Conservation (phyloP, 2,329 filamentous ascomycete species). For the Exophiala viscosa region DNA sequence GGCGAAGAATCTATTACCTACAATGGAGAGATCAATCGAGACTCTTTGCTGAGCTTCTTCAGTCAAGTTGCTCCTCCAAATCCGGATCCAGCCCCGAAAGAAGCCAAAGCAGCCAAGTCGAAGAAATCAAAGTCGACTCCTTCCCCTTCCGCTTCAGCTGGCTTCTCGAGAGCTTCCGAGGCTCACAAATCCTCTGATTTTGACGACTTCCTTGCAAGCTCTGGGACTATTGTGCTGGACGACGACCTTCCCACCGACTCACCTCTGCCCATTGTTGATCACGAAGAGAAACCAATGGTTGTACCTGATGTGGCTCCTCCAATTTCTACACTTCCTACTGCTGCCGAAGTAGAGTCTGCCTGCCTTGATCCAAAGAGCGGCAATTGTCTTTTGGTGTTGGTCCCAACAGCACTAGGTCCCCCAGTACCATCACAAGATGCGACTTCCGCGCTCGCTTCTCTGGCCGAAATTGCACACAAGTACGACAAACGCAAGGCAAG, state of each 20-base stretch:
- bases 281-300: slow-evolving; percentile 42
- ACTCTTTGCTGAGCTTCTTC: slow-evolving; percentile 75
- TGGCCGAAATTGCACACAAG: slow-evolving; percentile 74
- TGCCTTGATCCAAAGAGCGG: slow-evolving; percentile 73
- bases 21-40: slow-evolving; percentile 80
- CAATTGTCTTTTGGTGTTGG: slow-evolving; percentile 77
- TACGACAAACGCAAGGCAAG: slow-evolving; percentile 63
- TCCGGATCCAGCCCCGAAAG: slow-evolving; percentile 61
- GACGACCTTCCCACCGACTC: slow-evolving; percentile 52
- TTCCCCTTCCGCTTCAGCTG: slow-evolving; percentile 45
- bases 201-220: slow-evolving; percentile 44
- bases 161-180: slow-evolving; percentile 50
- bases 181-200: slow-evolving; percentile 51
- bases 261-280: slow-evolving; percentile 47
- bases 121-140: slow-evolving; percentile 37
- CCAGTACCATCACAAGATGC: slow-evolving; percentile 42
- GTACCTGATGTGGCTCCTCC: slow-evolving; percentile 57
- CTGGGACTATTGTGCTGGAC: slow-evolving; percentile 50
- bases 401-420: slow-evolving; percentile 53
- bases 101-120: slow-evolving; percentile 31
- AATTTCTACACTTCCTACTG: slow-evolving; percentile 62
- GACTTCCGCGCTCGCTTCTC: slow-evolving; percentile 56
- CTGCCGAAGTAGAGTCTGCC: slow-evolving; percentile 61
- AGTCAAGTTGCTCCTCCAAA: slow-evolving; percentile 75
- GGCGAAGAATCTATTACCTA: slow-evolving; percentile 68